Conservation (phyloP, 805 yeast genomes). For the Yarrowia keelungensis region DNA sequence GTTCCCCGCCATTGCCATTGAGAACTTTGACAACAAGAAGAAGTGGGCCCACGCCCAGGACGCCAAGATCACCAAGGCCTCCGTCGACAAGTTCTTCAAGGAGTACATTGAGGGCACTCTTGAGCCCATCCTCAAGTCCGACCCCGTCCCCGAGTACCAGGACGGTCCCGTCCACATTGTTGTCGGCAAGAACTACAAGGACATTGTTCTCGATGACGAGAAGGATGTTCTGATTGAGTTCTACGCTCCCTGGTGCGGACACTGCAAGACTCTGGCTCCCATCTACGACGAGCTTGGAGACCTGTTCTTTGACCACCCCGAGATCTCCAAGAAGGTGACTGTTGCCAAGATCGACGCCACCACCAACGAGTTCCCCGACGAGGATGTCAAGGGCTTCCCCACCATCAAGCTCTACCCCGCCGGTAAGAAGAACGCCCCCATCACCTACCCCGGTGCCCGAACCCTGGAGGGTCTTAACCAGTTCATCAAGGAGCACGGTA, state of each 20-base stretch:
- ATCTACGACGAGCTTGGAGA: slow-evolving; percentile 85
- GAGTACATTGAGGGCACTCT: slow-evolving; percentile 69
- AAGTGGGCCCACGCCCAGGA: slow-evolving; percentile 81
- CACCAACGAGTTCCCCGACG: slow-evolving; percentile 83
- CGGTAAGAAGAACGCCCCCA: slow-evolving; percentile 69
- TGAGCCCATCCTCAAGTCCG: slow-evolving; percentile 79
- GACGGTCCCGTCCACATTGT: slow-evolving; percentile 71
- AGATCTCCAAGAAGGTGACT: slow-evolving; percentile 61
- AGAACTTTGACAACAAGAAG: slow-evolving; percentile 68
- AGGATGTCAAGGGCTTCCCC: slow-evolving; percentile 84
- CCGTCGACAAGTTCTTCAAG: slow-evolving; percentile 67
- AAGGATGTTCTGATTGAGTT: slow-evolving; percentile 83
- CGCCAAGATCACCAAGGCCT: slow-evolving; percentile 57
- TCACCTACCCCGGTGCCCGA: slow-evolving; percentile 74
- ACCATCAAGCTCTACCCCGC: slow-evolving; percentile 92
- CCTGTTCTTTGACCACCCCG: slow-evolving; percentile 61
- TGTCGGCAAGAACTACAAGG: slow-evolving; percentile 84
- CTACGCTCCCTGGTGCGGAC: slow-evolving; percentile 99
- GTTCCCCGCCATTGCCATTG: slow-evolving; percentile 91
- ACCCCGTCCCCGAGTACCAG: slow-evolving; percentile 83
- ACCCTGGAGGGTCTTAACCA: slow-evolving; percentile 70
- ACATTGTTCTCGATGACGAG: slow-evolving; percentile 64
- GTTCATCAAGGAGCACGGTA: slow-evolving; percentile 75
- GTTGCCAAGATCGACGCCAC: slow-evolving; percentile 92
- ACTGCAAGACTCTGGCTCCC: slow-evolving; percentile 90